These are phyloP conservation scores for Brettanomyces anomalus DNA, from an alignment of 805 yeast genomes.

Conservation along the genomic window DNA sequence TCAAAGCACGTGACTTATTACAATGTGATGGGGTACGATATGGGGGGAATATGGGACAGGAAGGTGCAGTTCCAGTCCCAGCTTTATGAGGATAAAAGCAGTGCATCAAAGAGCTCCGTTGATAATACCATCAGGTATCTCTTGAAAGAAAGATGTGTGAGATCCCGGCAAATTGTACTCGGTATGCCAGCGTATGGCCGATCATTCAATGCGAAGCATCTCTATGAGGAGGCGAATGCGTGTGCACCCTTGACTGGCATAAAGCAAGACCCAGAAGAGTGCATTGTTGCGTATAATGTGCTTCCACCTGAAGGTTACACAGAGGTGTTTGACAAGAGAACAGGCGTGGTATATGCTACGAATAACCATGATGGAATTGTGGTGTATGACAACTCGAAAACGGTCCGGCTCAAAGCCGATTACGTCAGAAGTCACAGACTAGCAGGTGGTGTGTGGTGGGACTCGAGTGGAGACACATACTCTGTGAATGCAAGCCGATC, in stretches of 20 bases:
- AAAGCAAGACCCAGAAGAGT: conserved; percentile 10
- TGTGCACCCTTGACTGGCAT: conserved; percentile 14
- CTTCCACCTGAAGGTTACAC: conserved; percentile 19
- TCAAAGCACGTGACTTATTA: conserved; percentile 54
- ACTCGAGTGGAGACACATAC: conserved; percentile 64
- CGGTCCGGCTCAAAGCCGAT: conserved; percentile 48
- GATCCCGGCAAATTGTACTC: conserved; percentile 42
- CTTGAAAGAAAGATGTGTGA: conserved; percentile 2
- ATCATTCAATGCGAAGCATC: conserved; percentile 11
- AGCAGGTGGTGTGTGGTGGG: conserved; percentile 96
- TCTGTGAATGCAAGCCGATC: conserved; percentile 26
- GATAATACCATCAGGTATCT: conserved; percentile 35
- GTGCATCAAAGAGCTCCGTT: conserved; percentile 24
- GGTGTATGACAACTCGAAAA: conserved; percentile 56
- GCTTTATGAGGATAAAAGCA: conserved; percentile 28
- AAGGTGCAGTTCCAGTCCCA: conserved; percentile 64
- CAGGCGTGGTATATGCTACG: conserved; percentile 48
- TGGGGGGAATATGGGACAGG: conserved; percentile 68
- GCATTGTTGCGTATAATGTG: conserved; percentile 14
- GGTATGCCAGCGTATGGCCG: conserved; percentile 90
- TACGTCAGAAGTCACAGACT: conserved; percentile 40
- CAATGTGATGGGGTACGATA: conserved; percentile 92
- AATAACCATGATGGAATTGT: conserved; percentile 31
- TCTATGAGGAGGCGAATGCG: conserved; percentile 8
- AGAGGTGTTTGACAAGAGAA: conserved; percentile 43